Percentiles rank a stretch among this genome's conserved stretches.
phyloP scores from a whole-genome alignment of 495 filamentous ascomycete genomes.

The Talaromyces adpressus region DNA sequence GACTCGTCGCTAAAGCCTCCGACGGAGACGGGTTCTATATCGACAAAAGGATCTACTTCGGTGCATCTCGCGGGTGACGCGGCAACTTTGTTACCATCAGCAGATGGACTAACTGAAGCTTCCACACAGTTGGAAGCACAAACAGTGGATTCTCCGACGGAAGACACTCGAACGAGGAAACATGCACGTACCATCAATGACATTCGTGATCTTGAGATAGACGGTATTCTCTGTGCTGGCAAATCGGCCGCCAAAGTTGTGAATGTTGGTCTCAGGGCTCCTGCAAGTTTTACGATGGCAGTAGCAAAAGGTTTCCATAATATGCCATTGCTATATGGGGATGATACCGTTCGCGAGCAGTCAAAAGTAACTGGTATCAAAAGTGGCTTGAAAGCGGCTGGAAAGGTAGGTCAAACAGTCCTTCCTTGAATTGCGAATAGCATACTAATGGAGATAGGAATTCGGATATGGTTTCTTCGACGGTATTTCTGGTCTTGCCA shows the following conservation, averaged over 20 bases:
- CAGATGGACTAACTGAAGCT: background rate
- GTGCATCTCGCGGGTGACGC: background rate
- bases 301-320: constrained; percentile 84
- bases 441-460: constrained; percentile 30
- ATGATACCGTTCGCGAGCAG: constrained; percentile 58
- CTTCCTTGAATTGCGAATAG: too few species aligned
- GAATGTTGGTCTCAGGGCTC: constrained; percentile 62
- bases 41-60: background rate
- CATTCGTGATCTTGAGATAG: constrained; percentile 28
- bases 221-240: constrained; percentile 51
- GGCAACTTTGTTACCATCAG: background rate
- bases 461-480: constrained; percentile 62
- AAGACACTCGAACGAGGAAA: background rate
- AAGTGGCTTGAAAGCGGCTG: constrained; percentile 58
- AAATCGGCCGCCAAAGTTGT: constrained; percentile 63
- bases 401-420: constrained; percentile 31
- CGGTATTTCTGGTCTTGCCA: constrained; percentile 65
- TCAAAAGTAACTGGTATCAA: constrained; percentile 65
- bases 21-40: background rate
- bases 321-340: constrained; percentile 70
- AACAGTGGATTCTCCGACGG: background rate
- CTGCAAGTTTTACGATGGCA: constrained; percentile 72
- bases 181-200: background rate
- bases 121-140: background rate
- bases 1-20: background rate